A percentile compares a stretch with the other conserved stretches of the same genome.
phyloP scores from a whole-genome alignment of 129 eudicot species.

The Arctium lappa region DNA sequence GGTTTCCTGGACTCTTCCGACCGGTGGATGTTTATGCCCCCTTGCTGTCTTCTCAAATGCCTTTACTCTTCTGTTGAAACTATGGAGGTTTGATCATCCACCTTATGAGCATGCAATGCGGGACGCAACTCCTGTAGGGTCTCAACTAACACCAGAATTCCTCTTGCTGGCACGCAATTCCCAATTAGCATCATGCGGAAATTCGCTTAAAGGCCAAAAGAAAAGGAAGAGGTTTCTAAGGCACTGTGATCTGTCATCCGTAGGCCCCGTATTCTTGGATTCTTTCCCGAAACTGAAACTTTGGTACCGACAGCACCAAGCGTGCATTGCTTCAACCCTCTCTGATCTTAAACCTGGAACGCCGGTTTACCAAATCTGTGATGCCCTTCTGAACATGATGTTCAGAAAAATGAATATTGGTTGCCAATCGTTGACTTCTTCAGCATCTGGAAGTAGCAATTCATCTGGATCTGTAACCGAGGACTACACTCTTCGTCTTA shows the following conservation, averaged over 20 bases:
- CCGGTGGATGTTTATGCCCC: constrained; percentile 28
- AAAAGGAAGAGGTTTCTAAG: constrained; percentile 33
- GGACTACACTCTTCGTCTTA: constrained; percentile 52
- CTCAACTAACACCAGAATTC: constrained; percentile 86
- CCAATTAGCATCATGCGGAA: constrained; percentile 59
- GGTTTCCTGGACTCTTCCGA: constrained; percentile 59
- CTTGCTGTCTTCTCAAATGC: constrained; percentile 37
- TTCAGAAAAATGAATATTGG: constrained; percentile 59
- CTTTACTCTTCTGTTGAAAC: constrained; percentile 54
- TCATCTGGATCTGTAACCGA: constrained; percentile 64
- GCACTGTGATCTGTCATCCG: constrained; percentile 35
- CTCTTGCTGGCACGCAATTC: constrained; percentile 76
- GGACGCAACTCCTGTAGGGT: constrained; percentile 64
- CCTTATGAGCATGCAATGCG: constrained; percentile 38
- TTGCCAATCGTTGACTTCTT: constrained; percentile 37
- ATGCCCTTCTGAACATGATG: constrained; percentile 76
- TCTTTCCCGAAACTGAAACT: constrained; percentile 76
- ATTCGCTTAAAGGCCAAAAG: constrained; percentile 30
- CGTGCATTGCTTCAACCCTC: constrained; percentile 80
- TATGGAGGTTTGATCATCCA: constrained; percentile 91
- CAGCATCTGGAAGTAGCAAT: constrained; percentile 79
- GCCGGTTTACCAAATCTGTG: constrained; percentile 88
- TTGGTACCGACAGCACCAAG: constrained; percentile 92
- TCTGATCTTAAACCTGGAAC: constrained; percentile 88
- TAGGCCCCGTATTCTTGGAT: constrained; percentile 72